Conservation (phyloP, 1,284 basidiomycete species). For the Cystobasidiaceae sp. region DNA sequence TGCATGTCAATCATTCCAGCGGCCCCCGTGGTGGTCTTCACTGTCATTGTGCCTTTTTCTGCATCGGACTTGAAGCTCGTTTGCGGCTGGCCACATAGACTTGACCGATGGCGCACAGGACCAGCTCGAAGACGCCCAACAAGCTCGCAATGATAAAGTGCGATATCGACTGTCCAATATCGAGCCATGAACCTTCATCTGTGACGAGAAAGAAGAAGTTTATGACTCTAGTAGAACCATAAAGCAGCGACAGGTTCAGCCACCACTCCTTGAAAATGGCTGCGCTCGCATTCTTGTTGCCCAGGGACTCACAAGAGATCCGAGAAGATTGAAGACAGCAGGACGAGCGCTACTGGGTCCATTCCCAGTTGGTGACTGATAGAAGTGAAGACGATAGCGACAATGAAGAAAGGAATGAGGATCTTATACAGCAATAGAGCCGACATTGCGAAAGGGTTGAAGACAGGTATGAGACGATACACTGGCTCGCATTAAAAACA, state of each 20-base stretch:
- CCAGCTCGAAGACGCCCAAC: constrained; percentile 70
- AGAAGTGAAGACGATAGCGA: constrained; percentile 62
- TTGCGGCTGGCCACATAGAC: constrained; percentile 57
- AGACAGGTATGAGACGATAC: constrained; percentile 78
- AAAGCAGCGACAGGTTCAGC: constrained; percentile 48
- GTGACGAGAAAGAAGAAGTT: constrained; percentile 78
- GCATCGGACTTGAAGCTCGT: too few relatives aligned
- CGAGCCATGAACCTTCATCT: constrained; percentile 80
- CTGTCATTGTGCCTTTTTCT: too few relatives aligned
- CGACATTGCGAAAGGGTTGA: constrained; percentile 78
- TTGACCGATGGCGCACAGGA: constrained; percentile 64
- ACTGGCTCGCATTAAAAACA: constrained; percentile 57
- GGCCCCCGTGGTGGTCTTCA: too few relatives aligned
- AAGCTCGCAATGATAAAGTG: constrained; percentile 82
- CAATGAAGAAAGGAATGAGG: constrained; percentile 68
- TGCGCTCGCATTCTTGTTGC: too few relatives aligned
- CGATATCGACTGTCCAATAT: constrained; percentile 81
- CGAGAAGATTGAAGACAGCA: constrained; percentile 66
- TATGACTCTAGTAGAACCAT: constrained; percentile 56
- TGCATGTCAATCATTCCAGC: too few relatives aligned
- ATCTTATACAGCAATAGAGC: constrained; percentile 63
- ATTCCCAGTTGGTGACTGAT: constrained; percentile 62
- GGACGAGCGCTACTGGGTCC: constrained; percentile 69
- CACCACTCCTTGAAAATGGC: not conserved
- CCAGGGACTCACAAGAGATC: constrained; percentile 50